These are phyloP conservation scores for Nakaseomyces nivariensis DNA, from an alignment of 1,139 yeast species.

Conservation along the genomic window DNA sequence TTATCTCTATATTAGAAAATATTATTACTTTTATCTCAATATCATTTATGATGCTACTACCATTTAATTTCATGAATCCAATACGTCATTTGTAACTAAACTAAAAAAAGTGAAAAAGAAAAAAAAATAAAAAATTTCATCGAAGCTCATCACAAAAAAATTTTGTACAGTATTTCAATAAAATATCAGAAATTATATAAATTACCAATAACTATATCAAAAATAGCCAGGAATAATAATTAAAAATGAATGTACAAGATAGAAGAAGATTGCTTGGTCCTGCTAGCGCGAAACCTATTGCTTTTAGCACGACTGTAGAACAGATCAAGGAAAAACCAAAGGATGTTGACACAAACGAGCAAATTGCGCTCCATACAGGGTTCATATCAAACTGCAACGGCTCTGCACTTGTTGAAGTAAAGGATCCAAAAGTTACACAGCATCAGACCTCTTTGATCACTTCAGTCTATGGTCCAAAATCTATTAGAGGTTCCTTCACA, in stretches of 20 bases:
- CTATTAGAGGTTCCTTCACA: slow-evolving; percentile 66
- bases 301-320: slow-evolving; percentile 27
- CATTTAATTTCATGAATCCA: background rate
- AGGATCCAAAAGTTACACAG: slow-evolving; percentile 41
- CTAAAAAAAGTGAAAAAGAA: background rate
- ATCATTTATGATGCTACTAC: background rate
- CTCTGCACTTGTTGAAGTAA: slow-evolving; percentile 61
- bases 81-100: slow-evolving; percentile 1
- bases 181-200: too few species aligned
- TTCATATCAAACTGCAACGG: slow-evolving; percentile 70
- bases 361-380: slow-evolving; percentile 43
- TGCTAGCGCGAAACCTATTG: slow-evolving; percentile 43
- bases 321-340: slow-evolving; percentile 6
- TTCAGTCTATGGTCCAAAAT: slow-evolving; percentile 82
- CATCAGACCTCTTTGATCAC: slow-evolving; percentile 40
- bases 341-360: slow-evolving; percentile 12
- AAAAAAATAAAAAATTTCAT: background rate
- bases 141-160: background rate
- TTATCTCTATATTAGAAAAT: too few species aligned
- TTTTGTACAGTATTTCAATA: background rate
- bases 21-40: too few species aligned
- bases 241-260: slow-evolving; percentile 39
- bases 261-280: slow-evolving; percentile 71
- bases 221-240: background rate
- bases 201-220: too few species aligned